Evolutionary conservation across 345 rosid genomes (phyloP).

Genomic region (Leavenworthia alabamica): DNA sequence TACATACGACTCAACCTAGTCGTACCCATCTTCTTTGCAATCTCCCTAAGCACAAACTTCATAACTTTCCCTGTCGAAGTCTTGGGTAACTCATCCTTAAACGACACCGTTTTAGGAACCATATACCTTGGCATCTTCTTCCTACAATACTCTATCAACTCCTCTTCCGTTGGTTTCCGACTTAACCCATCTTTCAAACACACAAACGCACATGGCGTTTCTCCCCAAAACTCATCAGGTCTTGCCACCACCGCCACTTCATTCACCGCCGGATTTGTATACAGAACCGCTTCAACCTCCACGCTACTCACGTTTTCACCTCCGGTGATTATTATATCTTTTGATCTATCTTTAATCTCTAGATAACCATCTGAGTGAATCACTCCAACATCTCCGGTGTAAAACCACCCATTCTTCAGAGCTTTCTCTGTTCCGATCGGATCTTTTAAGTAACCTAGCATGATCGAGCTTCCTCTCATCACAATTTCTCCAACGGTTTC

Average conservation of each 20-base stretch:
- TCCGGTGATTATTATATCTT: slow-evolving; percentile 76
- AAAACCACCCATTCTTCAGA: slow-evolving; percentile 57
- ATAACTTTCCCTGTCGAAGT: slow-evolving; percentile 61
- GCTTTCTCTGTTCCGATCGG: slow-evolving; percentile 42
- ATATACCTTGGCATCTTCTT: slow-evolving; percentile 48
- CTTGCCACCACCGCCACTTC: slow-evolving; percentile 86
- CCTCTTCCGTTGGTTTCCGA: slow-evolving; percentile 33
- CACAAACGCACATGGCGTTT: slow-evolving; percentile 68
- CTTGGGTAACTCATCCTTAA: slow-evolving; percentile 49
- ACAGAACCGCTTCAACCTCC: slow-evolving; percentile 68
- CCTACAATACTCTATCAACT: slow-evolving; percentile 37
- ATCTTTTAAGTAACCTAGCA: slow-evolving; percentile 79
- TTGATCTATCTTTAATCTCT: slow-evolving; percentile 66
- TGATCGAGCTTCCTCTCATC: slow-evolving; percentile 55
- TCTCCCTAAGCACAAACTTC: slow-evolving; percentile 49
- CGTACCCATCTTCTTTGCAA: slow-evolving; percentile 30
- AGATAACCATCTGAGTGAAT: slow-evolving; percentile 60
- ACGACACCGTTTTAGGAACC: slow-evolving; percentile 61
- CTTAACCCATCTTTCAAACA: slow-evolving; percentile 33
- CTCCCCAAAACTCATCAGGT: slow-evolving; percentile 82
- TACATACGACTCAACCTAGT: slow-evolving; percentile 38
- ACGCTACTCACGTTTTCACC: slow-evolving; percentile 79
- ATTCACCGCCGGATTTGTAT: slow-evolving; percentile 49
- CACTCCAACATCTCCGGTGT: slow-evolving; percentile 68
- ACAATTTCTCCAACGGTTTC: slow-evolving; percentile 56